phyloP scores from a whole-genome alignment of 1,284 basidiomycete species.

The Cutaneotrichosporon sp. region DNA sequence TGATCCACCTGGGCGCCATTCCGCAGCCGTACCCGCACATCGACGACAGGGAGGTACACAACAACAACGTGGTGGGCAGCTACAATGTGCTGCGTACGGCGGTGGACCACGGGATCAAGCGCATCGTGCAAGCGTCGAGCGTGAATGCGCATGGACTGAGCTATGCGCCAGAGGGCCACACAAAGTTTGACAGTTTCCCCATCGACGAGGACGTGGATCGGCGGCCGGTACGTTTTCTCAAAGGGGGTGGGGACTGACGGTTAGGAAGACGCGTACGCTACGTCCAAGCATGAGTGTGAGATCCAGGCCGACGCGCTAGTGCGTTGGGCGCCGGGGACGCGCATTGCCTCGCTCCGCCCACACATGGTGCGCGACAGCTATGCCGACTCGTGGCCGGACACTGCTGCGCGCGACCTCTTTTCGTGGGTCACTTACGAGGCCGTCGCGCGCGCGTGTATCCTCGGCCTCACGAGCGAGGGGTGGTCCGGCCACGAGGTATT shows the following conservation, averaged over 20 bases:
- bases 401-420: slow-evolving; percentile 32
- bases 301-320: slow-evolving; percentile 40
- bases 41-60: slow-evolving; percentile 38
- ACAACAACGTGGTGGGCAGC: slow-evolving; percentile 36
- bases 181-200: slow-evolving; percentile 31
- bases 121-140: slow-evolving; percentile 44
- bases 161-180: slow-evolving; percentile 27
- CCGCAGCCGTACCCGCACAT: slow-evolving; percentile 29
- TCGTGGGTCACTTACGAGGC: slow-evolving; percentile 35
- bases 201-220: slow-evolving; percentile 29
- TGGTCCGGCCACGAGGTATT: slow-evolving; percentile 44
- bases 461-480: slow-evolving; percentile 28
- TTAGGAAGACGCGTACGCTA: slow-evolving; percentile 38
- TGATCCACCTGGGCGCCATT: slow-evolving; percentile 47
- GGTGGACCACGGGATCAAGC: slow-evolving; percentile 31
- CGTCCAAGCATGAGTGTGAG: slow-evolving; percentile 45
- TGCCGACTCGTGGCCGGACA: slow-evolving; percentile 7
- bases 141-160: slow-evolving; percentile 39
- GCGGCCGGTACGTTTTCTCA: slow-evolving; percentile 24
- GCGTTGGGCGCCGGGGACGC: slow-evolving; percentile 18
- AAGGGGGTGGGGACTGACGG: not conserved
- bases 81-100: slow-evolving; percentile 46
- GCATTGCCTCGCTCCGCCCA: slow-evolving; percentile 46
- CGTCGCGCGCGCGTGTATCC: slow-evolving; percentile 36
- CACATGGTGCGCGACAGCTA: slow-evolving; percentile 32